Percentiles rank a stretch among this genome's conserved stretches.
These are phyloP conservation scores for Candida smagusa DNA, from an alignment of 1,139 yeast genomes.

Conservation along the genomic window DNA sequence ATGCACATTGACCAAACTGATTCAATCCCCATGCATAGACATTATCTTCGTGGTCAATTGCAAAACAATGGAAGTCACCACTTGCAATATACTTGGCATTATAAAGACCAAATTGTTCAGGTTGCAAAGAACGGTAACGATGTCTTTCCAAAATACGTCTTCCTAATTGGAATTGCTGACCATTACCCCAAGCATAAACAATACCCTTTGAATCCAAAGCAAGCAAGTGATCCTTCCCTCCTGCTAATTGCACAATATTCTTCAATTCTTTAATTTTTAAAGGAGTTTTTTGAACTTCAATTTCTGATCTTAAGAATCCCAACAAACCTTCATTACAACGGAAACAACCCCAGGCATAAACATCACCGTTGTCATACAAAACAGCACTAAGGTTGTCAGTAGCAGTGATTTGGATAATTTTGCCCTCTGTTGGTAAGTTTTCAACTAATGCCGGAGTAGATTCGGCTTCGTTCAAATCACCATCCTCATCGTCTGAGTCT, in stretches of 20 bases:
- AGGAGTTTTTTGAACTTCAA: constrained; percentile 66
- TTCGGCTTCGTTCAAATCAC: constrained; percentile 82
- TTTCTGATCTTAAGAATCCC: constrained; percentile 67
- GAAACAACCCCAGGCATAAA: constrained; percentile 98
- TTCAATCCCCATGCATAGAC: constrained; percentile 93
- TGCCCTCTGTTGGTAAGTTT: constrained; percentile 51
- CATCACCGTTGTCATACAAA: constrained; percentile 75
- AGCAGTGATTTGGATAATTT: constrained; percentile 82
- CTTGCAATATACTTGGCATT: constrained; percentile 78
- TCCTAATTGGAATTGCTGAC: constrained; percentile 90
- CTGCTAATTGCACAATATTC: constrained; percentile 79
- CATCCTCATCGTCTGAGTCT: constrained; percentile 69
- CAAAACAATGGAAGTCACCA: constrained; percentile 96
- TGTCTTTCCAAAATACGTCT: constrained; percentile 77
- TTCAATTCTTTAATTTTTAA: constrained; percentile 57
- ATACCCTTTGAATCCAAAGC: constrained; percentile 82
- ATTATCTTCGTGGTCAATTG: constrained; percentile 67
- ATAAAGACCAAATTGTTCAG: constrained; percentile 74
- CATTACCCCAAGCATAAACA: constrained; percentile 97
- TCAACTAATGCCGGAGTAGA: constrained; percentile 82
- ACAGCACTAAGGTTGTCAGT: constrained; percentile 89
- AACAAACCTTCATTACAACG: constrained; percentile 88
- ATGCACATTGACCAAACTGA: constrained; percentile 95
- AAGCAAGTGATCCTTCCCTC: constrained; percentile 88
- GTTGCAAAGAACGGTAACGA: constrained; percentile 64